Evolutionary conservation across 768 basidiomycete genomes (phyloP), one percentile per base, ranked within the genome.

Genomic region (Lactarius hatsudake): DNA sequence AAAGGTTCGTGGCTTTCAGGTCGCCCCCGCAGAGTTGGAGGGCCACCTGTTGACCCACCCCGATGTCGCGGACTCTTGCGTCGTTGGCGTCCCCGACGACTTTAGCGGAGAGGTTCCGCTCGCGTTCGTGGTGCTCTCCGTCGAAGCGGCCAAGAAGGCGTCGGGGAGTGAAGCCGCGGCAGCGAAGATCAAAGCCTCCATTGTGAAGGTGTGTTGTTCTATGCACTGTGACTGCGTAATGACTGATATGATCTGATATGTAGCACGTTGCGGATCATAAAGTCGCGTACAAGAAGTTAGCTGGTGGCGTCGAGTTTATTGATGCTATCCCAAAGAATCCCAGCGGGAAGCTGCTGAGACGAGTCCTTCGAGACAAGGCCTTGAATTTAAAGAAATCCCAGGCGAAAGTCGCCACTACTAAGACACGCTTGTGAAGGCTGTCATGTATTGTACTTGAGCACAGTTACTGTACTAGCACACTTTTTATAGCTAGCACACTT

Each of bases 11-110:
- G 89, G 90, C 2, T 88, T 87, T 73, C 89, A 91, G 73, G 89
- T 91, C 1, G 87, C 89, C 1, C 89, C 89, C 2, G 88, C 89
- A 4, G 88, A 89, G 69, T 78, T 90, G 10, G 89, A 90, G 71
- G 89, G 84, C 23, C 86, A 86, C 66, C 72, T 88, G n/a, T 74
- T 88, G 30, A 81, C 79, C 54, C 86, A 89, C 69, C 75, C 81
- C 0, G 87, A 87, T 70, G 83, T 90, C 28, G 78, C 79, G 5
- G 84, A 87, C 53, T 79, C 80, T 2, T 89, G 89, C 69, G 88
- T 91, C 2, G 84, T 91, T 20, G 84, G 87, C 0, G 72, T 87
- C 38, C 84, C 83, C 9, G 86, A 91, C 71, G 88, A 89, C 9
- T 90, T 84, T 66, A 86, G 84, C 66, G 90, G 90, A 18, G 90